phyloP scores from a whole-genome alignment of 2,329 filamentous ascomycete species.

The Aspergillus ruber region DNA sequence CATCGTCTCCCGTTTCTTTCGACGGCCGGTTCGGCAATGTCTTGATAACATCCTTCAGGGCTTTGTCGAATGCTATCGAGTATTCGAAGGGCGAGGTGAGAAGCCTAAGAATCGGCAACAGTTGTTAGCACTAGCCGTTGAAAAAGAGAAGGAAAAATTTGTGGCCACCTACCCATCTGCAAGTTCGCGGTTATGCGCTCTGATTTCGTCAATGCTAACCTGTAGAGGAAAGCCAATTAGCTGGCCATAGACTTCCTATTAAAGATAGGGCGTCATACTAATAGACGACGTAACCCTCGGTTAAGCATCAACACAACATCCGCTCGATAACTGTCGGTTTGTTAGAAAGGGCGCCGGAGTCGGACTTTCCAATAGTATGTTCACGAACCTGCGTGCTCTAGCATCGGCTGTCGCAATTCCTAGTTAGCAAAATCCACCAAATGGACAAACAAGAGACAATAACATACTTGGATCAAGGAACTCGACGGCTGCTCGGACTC shows the following conservation, averaged over 20 bases:
- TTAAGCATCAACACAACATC: slow-evolving; percentile 76
- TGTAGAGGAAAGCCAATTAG: slow-evolving; percentile 16
- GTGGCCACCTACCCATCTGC: slow-evolving; percentile 53
- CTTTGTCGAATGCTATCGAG: slow-evolving; percentile 78
- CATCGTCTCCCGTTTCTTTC: slow-evolving; percentile 70
- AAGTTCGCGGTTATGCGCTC: slow-evolving; percentile 77
- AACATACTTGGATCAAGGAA: slow-evolving; percentile 84
- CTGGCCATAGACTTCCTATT: not conserved
- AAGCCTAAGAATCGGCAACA: slow-evolving; percentile 39
- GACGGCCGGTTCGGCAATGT: slow-evolving; percentile 69
- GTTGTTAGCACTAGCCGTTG: not conserved
- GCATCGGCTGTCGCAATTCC: slow-evolving; percentile 46
- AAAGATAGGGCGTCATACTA: slow-evolving; percentile 32
- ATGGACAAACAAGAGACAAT: slow-evolving; percentile 5
- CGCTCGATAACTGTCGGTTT: slow-evolving; percentile 68
- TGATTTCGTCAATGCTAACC: slow-evolving; percentile 84
- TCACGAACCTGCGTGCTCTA: slow-evolving; percentile 47
- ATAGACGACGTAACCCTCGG: slow-evolving; percentile 52
- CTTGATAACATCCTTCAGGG: slow-evolving; percentile 80
- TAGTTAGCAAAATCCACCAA: slow-evolving; percentile 11
- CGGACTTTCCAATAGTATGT: not conserved
- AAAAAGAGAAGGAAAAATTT: not conserved
- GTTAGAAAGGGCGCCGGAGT: slow-evolving; percentile 8
- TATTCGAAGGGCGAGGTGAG: slow-evolving; percentile 85
- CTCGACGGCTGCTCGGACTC: slow-evolving; percentile 79